phyloP scores from a whole-genome alignment of 352 stramenopile species.

The Phytophthora megakarya region DNA sequence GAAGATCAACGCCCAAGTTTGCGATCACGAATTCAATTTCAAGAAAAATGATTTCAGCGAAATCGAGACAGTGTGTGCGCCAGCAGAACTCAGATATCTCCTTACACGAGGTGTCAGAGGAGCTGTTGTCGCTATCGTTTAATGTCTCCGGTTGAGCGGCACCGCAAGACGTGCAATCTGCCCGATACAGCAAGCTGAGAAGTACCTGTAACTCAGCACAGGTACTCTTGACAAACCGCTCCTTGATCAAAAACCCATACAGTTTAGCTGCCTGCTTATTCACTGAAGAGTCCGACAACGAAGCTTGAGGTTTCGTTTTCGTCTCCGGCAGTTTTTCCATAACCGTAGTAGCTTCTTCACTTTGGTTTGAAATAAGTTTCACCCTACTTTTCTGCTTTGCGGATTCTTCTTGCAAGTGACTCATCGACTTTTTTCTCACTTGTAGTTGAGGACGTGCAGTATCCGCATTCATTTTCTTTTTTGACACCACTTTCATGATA shows the following conservation, averaged over 20 bases:
- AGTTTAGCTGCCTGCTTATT: constrained; percentile 55
- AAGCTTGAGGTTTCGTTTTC: neutral
- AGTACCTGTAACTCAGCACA: constrained; percentile 51
- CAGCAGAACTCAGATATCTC: constrained; percentile 52
- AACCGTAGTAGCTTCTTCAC: neutral
- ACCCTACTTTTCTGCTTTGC: neutral
- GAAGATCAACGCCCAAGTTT: constrained; percentile 39
- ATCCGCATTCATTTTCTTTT: constrained; percentile 9
- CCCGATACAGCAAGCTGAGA: constrained; percentile 43
- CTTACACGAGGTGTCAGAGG: neutral
- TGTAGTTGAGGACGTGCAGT: constrained; percentile 1
- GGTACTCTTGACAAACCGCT: constrained; percentile 49
- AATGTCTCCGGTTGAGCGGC: neutral
- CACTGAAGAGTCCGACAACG: constrained; percentile 17
- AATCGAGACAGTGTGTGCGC: constrained; percentile 40
- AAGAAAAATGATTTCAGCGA: constrained; percentile 46
- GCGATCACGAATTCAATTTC: constrained; percentile 41
- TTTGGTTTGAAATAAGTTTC: constrained; percentile 5
- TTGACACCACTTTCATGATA: neutral
- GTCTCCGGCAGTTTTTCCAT: neutral
- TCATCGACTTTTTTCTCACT: constrained; percentile 15
- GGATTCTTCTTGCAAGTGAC: constrained; percentile 3
- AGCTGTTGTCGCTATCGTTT: neutral
- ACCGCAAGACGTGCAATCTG: constrained; percentile 23
- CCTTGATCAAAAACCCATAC: constrained; percentile 57